These are phyloP conservation scores for Ceratocystis colombiana DNA, from an alignment of 2,329 filamentous ascomycete genomes.

Conservation along the genomic window DNA sequence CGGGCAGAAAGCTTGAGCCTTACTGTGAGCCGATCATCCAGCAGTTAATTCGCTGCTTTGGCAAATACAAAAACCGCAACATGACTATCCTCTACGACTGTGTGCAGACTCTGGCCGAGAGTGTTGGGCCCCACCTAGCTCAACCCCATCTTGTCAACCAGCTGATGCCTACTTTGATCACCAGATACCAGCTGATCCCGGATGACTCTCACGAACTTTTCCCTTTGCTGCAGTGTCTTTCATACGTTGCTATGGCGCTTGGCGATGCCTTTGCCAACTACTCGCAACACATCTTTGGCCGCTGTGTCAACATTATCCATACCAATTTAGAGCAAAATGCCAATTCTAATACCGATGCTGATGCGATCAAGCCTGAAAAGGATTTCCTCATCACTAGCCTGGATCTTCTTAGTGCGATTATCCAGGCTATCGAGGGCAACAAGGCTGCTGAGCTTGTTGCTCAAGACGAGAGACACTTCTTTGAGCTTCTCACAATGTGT, in stretches of 20 bases:
- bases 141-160: slow-evolving; percentile 68
- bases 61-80: slow-evolving; percentile 94
- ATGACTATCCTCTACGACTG: slow-evolving; percentile 99
- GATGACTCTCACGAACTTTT: slow-evolving; percentile 91
- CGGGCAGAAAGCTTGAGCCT: slow-evolving; percentile 65
- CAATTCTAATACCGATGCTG: slow-evolving; percentile 55
- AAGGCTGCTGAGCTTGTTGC: slow-evolving; percentile 69
- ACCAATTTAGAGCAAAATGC: slow-evolving; percentile 76
- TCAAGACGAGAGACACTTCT: slow-evolving; percentile 70
- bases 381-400: slow-evolving; percentile 94
- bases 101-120: slow-evolving; percentile 90
- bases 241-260: slow-evolving; percentile 83
- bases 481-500: slow-evolving; percentile 80
- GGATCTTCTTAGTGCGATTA: slow-evolving; percentile 83
- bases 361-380: slow-evolving; percentile 75
- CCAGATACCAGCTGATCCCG: slow-evolving; percentile 74
- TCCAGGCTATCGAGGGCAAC: slow-evolving; percentile 69
- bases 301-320: slow-evolving; percentile 86
- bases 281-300: slow-evolving; percentile 71
- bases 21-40: slow-evolving; percentile 85
- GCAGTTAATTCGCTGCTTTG: slow-evolving; percentile 87
- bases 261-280: slow-evolving; percentile 74
- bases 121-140: slow-evolving; percentile 73
- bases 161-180: slow-evolving; percentile 86
- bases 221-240: slow-evolving; percentile 88